A percentile compares a stretch with the other conserved stretches of the same genome.
Evolutionary conservation across 176 grass and related monocot species (phyloP).

Genomic region (Lolium rigidum): DNA sequence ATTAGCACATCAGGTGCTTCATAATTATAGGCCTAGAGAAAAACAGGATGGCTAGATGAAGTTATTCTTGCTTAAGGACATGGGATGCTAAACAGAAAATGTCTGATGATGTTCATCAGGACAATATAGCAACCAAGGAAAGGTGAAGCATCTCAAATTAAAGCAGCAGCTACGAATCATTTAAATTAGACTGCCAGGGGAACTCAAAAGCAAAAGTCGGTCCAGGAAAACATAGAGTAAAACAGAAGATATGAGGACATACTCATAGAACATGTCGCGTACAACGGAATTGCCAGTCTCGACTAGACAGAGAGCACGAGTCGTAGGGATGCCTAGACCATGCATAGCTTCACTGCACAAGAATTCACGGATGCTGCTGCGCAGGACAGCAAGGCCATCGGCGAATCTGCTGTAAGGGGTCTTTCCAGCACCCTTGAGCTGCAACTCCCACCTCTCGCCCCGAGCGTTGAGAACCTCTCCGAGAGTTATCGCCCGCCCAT

Average conservation of each 20-base stretch:
- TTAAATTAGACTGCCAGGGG: not conserved
- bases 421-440: constrained; percentile 94
- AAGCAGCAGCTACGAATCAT: not conserved
- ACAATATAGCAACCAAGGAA: not conserved
- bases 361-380: constrained; percentile 97
- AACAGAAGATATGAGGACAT: constrained; percentile 53
- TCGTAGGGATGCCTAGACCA: constrained; percentile 90
- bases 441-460: constrained; percentile 91
- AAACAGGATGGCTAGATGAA: not conserved
- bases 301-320: constrained; percentile 87
- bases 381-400: constrained; percentile 92
- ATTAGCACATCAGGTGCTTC: not conserved
- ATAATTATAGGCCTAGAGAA: not conserved
- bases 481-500: constrained; percentile 89
- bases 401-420: constrained; percentile 96
- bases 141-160: not conserved
- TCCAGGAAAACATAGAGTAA: not conserved
- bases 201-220: not conserved
- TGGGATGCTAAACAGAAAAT: too few relatives aligned
- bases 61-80: not conserved
- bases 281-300: constrained; percentile 88
- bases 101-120: too few relatives aligned
- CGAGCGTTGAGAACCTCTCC: constrained; percentile 85
- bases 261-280: constrained; percentile 99
- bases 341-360: constrained; percentile 97